Evolutionary conservation across 208 protist genomes (phyloP), one percentile per base, ranked within the genome.

Genomic region (Trypanosoma platydactyli): DNA sequence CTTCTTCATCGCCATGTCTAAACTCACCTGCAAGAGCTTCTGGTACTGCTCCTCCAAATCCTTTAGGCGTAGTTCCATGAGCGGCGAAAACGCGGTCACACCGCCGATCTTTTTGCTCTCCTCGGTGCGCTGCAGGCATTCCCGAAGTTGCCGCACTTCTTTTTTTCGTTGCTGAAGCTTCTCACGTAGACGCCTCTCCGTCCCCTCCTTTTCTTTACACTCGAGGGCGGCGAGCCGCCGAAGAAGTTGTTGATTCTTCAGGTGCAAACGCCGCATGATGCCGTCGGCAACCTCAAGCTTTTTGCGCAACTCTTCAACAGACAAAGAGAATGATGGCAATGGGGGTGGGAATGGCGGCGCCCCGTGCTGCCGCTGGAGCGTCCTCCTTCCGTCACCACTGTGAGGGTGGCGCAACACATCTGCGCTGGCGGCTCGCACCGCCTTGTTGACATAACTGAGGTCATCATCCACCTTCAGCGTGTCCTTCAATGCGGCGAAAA

Each of bases 181-280:
- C 38, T 58, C 60, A 33, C 56, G 58, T 16, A 66, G 18, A 3
- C 35, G 35, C 15, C 1, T 45, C 20, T 46, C 41, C 48, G 25
- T 41, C 38, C 18, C 61, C 16, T 27, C 61, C 27, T 20, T 29
- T 20, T 41, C 42, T 15, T 40, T n/a, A 18, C 27, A 16, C 42
- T 73, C 49, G 25, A 62, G 9, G 24, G 46, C 44, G 7, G 41
- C 48, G 12, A 78, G 18, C 7, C 56, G 59, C 20, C 54, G 68
- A 22, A 66, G 0, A 18, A 81, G 66, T n/a, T 70, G 44, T 49
- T 81, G 24, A 52, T 81, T 81, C 48, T 78, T 77, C 22, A n/a
- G 44, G 33, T 81, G 71, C 24, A 81, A 61, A 7, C 71, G 58
- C 29, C 61, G 63, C 59, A 77, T 73, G 27, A 81, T 71, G 20